These are phyloP conservation scores for Solanum sitiens DNA, from an alignment of 257 asterid genomes.

Conservation along the genomic window DNA sequence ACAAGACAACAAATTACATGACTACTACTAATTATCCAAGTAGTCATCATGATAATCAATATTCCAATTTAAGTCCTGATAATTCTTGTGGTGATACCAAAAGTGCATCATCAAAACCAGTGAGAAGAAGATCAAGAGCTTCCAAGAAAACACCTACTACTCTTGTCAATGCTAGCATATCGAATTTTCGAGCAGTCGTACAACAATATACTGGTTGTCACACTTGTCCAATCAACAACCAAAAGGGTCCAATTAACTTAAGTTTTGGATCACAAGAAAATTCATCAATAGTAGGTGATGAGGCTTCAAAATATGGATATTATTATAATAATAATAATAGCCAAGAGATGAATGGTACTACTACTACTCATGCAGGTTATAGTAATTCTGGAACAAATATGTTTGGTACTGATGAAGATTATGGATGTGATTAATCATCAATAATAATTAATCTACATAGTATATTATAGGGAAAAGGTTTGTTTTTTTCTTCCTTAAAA, in stretches of 20 bases:
- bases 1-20: background rate
- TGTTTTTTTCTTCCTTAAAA: background rate
- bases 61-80: background rate
- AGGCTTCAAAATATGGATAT: background rate
- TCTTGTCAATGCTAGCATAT: constrained; percentile 27
- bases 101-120: constrained; percentile 4
- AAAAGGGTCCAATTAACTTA: constrained; percentile 1
- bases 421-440: background rate
- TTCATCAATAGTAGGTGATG: background rate
- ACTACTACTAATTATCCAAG: background rate
- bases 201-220: constrained; percentile 11
- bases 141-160: constrained; percentile 29
- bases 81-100: background rate
- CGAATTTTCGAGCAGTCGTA: constrained; percentile 44
- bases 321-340: background rate
- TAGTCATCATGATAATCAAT: background rate
- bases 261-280: background rate
- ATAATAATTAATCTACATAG: background rate
- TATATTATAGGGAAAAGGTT: background rate
- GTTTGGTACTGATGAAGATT: background rate
- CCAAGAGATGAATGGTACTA: background rate
- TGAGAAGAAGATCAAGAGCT: constrained; percentile 26
- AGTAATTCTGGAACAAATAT: background rate
- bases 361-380: background rate
- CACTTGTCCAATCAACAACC: background rate